Percentiles rank a stretch among this genome's conserved stretches.
phyloP scores from a whole-genome alignment of 2,329 filamentous ascomycete species.

The Colletotrichum sp. region DNA sequence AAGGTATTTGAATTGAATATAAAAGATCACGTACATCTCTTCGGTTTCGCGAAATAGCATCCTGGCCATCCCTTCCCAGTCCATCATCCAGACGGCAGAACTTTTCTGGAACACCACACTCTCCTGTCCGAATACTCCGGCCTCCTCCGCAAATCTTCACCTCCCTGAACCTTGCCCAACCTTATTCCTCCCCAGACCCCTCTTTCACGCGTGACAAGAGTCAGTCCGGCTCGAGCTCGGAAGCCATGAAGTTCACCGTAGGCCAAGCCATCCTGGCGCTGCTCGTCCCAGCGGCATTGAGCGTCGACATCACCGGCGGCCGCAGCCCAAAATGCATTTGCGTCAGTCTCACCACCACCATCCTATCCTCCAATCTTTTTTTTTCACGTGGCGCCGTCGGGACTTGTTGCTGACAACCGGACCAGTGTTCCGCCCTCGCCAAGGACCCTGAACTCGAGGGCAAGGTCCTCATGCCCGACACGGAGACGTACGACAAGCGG shows the following conservation, averaged over 20 bases:
- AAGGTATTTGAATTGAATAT: background rate
- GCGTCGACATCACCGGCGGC: background rate
- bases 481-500: conserved; percentile 24
- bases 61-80: background rate
- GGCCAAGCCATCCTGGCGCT: background rate
- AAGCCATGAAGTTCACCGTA: background rate
- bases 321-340: background rate
- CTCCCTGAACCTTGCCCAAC: background rate
- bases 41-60: background rate
- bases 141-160: too few species aligned
- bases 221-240: background rate
- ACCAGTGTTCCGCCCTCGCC: conserved; percentile 27
- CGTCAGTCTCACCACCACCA: background rate
- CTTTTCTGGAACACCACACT: background rate
- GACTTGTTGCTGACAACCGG: background rate
- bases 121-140: background rate
- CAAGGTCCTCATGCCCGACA: conserved; percentile 26
- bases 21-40: background rate
- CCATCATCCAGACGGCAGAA: background rate
- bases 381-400: background rate
- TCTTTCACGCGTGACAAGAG: background rate
- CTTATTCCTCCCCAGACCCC: background rate
- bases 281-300: background rate
- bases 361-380: background rate
- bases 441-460: conserved; percentile 23